Percentiles rank a stretch among this genome's conserved stretches.
phyloP scores from a whole-genome alignment of 306 rosid genomes.

The Adenanthera pavonina region DNA sequence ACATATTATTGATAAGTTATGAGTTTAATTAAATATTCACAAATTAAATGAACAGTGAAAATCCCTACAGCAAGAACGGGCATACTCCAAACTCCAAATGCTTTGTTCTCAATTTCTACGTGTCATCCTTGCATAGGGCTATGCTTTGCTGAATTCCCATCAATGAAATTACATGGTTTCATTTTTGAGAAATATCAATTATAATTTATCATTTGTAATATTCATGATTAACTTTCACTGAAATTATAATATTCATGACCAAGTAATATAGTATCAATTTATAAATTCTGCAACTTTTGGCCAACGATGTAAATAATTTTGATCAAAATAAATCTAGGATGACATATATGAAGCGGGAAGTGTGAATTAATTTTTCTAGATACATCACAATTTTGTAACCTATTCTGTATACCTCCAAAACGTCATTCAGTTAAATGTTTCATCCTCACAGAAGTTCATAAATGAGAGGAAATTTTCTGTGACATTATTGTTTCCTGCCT shows the following conservation, averaged over 20 bases:
- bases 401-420: background rate
- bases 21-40: too few species aligned
- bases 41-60: too few species aligned
- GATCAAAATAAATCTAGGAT: background rate
- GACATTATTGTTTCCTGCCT: constrained; percentile 46
- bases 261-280: background rate
- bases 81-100: too few species aligned
- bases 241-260: background rate
- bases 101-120: too few species aligned
- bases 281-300: background rate
- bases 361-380: too few species aligned
- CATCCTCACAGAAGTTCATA: constrained; percentile 1
- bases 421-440: constrained; percentile 9
- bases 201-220: too few species aligned
- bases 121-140: too few species aligned
- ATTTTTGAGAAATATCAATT: too few species aligned
- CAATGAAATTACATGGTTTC: too few species aligned
- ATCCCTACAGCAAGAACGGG: too few species aligned
- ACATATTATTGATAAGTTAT: too few species aligned
- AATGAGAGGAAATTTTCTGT: background rate
- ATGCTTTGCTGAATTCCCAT: too few species aligned
- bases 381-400: background rate
- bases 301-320: background rate
- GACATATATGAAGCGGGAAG: background rate
- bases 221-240: background rate